phyloP scores from a whole-genome alignment of 208 protist species.

The Wallacemonas sp. region DNA sequence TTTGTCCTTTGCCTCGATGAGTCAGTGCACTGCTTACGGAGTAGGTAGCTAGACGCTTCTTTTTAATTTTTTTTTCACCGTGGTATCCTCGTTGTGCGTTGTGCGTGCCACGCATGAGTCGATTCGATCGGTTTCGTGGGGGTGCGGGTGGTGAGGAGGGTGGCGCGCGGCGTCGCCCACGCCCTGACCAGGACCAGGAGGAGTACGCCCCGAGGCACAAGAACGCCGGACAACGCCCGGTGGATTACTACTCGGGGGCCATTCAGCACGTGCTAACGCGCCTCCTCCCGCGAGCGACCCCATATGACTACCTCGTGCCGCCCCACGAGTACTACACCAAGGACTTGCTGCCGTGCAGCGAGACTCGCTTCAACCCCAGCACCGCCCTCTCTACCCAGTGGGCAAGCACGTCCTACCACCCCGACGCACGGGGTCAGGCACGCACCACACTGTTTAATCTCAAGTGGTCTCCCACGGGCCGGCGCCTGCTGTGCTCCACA shows the following conservation, averaged over 20 bases:
- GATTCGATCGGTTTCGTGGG: slow-evolving; percentile 9
- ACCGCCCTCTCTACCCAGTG: slow-evolving; percentile 89
- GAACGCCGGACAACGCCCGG: slow-evolving; percentile 69
- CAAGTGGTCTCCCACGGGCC: slow-evolving; percentile 79
- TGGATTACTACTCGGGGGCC: slow-evolving; percentile 82
- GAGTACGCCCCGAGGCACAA: slow-evolving; percentile 83
- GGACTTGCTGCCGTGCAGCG: slow-evolving; percentile 63
- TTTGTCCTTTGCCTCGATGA: slow-evolving; percentile 5
- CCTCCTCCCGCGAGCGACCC: slow-evolving; percentile 51
- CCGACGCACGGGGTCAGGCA: slow-evolving; percentile 56
- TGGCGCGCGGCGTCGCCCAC: slow-evolving; percentile 31
- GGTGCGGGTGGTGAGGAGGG: slow-evolving; percentile 7
- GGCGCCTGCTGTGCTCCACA: slow-evolving; percentile 80
- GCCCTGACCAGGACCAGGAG: slow-evolving; percentile 62
- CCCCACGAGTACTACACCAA: slow-evolving; percentile 87
- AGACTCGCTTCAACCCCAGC: slow-evolving; percentile 79
- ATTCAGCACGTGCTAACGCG: slow-evolving; percentile 82
- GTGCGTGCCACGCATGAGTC: not conserved
- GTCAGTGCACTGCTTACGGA: too few species aligned
- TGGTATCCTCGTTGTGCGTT: not conserved
- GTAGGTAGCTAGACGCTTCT: not conserved
- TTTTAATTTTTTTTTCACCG: slow-evolving; percentile 1
- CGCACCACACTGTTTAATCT: slow-evolving; percentile 67
- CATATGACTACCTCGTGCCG: slow-evolving; percentile 75
- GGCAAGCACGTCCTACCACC: slow-evolving; percentile 87